Evolutionary conservation across 1,284 basidiomycete species (phyloP), one percentile per base, ranked within the genome.

Genomic region (Ceraceosorus bombacis): DNA sequence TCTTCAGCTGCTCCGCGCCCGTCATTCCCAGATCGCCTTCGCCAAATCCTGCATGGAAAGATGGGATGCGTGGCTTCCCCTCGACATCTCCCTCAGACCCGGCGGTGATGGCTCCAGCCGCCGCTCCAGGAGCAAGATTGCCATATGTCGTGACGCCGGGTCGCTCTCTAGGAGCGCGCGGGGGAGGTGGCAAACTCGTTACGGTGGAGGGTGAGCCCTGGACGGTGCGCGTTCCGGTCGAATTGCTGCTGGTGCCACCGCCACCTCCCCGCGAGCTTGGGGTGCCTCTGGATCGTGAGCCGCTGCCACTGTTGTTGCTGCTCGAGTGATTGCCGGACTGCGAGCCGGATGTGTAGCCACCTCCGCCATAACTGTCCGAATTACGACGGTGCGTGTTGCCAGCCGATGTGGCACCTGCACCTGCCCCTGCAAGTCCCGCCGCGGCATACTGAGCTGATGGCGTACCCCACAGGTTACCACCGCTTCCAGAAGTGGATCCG

Each of bases 221-320:
- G 2, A 58, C 57, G 0, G 68, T 68, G 39, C 59, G 60, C 0
- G 50, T 60, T 6, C 68, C 64, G 5, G 64, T 68, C 41, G 65
- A 66, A 57, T 65, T 68, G 58, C 68, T 70, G 56, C 64, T 68
- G 54, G 62, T 63, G 49, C 55, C 55, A 55, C 67, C 64, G 52
- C 62, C 62, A 13, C 49, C 36, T n/a, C 49, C 12, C 12, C 17
- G 15, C 8, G 38, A 27, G 12, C 39, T 39, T 12, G 13, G 13
- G 4, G 39, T 41, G 9, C 52, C 36, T 9, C 52, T 27, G 52
- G n/a, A 52, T 15, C 51, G 13, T 6, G 51, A 52, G 27, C 43
- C 43, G 54, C 43, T 50, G 54, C 43, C 43, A 4, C 43, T 46
- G 43, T 46, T 10, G 43, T 40, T 49, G 54, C 37, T 57, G 38